Evolutionary conservation across 257 asterid genomes (phyloP), one percentile per base, ranked within the genome.

Genomic region (Petunia secreta): DNA sequence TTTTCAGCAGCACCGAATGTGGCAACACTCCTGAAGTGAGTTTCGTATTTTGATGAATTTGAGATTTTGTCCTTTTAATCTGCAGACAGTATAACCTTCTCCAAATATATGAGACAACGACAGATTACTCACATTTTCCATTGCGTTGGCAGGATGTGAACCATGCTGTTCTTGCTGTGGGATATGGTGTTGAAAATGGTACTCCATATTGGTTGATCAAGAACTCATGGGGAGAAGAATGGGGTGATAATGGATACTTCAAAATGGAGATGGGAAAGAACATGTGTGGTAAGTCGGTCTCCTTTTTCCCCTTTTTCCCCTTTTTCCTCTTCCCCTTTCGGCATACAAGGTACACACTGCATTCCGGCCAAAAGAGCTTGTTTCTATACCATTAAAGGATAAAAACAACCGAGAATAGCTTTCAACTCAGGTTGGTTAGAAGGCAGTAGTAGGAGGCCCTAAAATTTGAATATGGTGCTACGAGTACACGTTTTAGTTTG

Each of bases 121-220:
- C 3, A 59, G 4, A 59, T 16, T 5, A 59, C 58, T 53, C n/a
- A 59, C 11, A 6, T 16, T 16, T 16, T 59, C 11, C 25, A 25
- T 16, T 59, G 13, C 64, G 10, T 37, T 77, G 77, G 63, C 85
- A 95, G 98, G 98, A 93, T 66, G 97, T 95, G 79, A 95, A 95
- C 91, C 99, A 95, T 75, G 99, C 93, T 38, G 99, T 95, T 71
- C 88, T 95, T 76, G 98, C 98, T 68, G 98, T 95, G 85, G 98
- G 99, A 46, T 93, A 92, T 44, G 98, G 99, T 76, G 89, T 93
- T 53, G 98, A 95, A 85, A 83, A 91, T 48, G 96, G 97, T 1
- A 79, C 87, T 48, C 94, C 98, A 1, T 93, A 95, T 63, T 93
- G 98, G 97, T 92, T 95, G 75, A 91, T 95, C 76, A 95, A 95